Base-by-base conservation (phyloP, 2,329 filamentous ascomycete genomes). In the Pseudogymnoascus sp. region DNA sequence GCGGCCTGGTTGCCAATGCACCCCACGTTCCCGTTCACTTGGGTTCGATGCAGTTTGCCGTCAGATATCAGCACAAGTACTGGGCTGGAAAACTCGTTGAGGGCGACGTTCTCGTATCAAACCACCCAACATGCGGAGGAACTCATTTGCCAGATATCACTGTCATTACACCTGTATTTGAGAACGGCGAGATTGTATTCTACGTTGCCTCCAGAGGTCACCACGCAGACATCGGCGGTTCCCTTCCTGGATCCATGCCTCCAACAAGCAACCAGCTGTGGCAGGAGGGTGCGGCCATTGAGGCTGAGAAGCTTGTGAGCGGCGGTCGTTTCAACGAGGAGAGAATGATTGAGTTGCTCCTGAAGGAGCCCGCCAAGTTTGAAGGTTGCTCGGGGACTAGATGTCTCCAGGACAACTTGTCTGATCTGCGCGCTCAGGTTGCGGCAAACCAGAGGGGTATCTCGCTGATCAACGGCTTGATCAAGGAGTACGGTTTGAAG, bases 361-460 rank as follows among this genome's bases (percentile, higher is more conserved):
- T 89, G 60, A 78, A 84, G 12, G 88, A 91, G 64, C 90, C 91
- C 0, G 88, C 88, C 0, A 78, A 87, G 67, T 85, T 89, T 66
- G 84, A 86, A 0, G 90, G 88, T 1, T 94, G 89, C 74, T 86
- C 83, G 60, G 90, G 90, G 2, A 92, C 90, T 0, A 79, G 90
- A 43, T 91, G 89, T 70, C 77, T 95, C 1, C 85, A 83, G 8
- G 91, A 96, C 72, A 95, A 95, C 70, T 79, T 95, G 65, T 92
- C 90, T 59, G 91, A 95, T 70, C 78, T 96, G 39, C 91, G 92
- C 72, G 91, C 91, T 0, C 90, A 95, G 71, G 87, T 94, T 11
- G 90, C 91, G 0, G 90, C 90, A 11, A 95, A 96, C 69, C 87
- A 91, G 67, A 91, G 91, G 67, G 91, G 91, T 7, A 93, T 93